Evolutionary conservation across 306 rosid species (phyloP), one percentile per base, ranked within the genome.

Genomic region (Pterocarpus macrocarpus): DNA sequence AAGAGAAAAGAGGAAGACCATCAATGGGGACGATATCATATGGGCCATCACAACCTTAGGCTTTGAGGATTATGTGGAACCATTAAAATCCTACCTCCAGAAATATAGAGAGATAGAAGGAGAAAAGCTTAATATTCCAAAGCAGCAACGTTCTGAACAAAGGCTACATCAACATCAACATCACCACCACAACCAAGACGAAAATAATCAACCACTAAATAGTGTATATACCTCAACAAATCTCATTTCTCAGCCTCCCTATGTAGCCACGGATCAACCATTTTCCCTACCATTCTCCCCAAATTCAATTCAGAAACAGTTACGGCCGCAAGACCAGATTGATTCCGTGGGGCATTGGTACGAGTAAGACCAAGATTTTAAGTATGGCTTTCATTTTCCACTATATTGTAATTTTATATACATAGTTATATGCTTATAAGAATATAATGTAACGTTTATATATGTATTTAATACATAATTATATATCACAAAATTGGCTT

Each of bases 11-110:
- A 86, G 94, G 65, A 92, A 92, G 79, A 88, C 97, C 0, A 87
- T 92, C 56, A 92, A 92, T 22, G 97, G 94, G 0, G 97, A 92
- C 0, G 97, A 92, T 63, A 83, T 92, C 69, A 90, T 90, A 0
- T 92, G 94, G 94, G 94, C 94, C n/a, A 92, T 90, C 76, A 90
- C 97, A 35, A 88, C 92, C 2, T 55, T 92, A 61, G 97, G 97
- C 0, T 92, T 92, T 22, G 94, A 90, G 32, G 87, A 90, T 36
- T 92, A 90, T 14, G 94, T 92, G 0, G 83, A 77, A 14, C 97
- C 92, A 7, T 71, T 92, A 3, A 89, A 90, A 75, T 14, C 67
- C 4, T 92, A 92, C 76, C 94, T 92, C 33, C 89, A 89, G 30
- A 92, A 89, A 79, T 92, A 89, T 15, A 89, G 89, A 86, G 94